Evolutionary conservation across 108 stramenopile species (phyloP), one percentile per base, ranked within the genome.

Genomic region (Conticribra weissflogii): DNA sequence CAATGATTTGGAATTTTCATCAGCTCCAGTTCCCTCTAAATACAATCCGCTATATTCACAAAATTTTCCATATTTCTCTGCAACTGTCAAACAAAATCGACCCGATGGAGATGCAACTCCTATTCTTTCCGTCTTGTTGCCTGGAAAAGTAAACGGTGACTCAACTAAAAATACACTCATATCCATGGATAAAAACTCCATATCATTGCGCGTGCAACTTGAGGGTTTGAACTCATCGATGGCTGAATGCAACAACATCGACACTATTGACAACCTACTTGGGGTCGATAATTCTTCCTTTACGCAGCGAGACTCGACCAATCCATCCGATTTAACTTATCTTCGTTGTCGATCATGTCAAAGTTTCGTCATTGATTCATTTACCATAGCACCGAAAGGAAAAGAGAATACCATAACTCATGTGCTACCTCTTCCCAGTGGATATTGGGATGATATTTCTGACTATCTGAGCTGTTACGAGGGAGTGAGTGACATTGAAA

Each of bases 391-490:
- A n/a, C n/a, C n/a, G n/a, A n/a, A 68, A 56, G 19, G 58, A 25
- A 55, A 31, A 36, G 12, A 64, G 21, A 15, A 19, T 24, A 36
- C 47, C n/a, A 81, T 81, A 48, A 25, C 34, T 18, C 56, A 72
- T 28, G 78, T 85, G 7, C 50, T 76, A 3, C 81, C 83, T 14
- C 72, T 93, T 24, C 92, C 92, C 23, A 50, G 59, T 48, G 89
- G 92, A 48, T 79, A 83, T 61, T 93, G 92, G 92, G 89, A 93
- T 64, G 92, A 93, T 47, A 88, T 93, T 54, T 62, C 88, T 15
- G 92, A 93, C 54, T 93, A 90, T 68, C 66, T 93, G 52, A 88
- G 76, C 24, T 93, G 92, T 51, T 90, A 86, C 51, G 68, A 80
- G 3, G 81, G 86, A 28, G 72, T 72, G 32, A 62, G 78, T 67